Conservation (phyloP, 352 stramenopile species). For the Phytopythium aichiense region DNA sequence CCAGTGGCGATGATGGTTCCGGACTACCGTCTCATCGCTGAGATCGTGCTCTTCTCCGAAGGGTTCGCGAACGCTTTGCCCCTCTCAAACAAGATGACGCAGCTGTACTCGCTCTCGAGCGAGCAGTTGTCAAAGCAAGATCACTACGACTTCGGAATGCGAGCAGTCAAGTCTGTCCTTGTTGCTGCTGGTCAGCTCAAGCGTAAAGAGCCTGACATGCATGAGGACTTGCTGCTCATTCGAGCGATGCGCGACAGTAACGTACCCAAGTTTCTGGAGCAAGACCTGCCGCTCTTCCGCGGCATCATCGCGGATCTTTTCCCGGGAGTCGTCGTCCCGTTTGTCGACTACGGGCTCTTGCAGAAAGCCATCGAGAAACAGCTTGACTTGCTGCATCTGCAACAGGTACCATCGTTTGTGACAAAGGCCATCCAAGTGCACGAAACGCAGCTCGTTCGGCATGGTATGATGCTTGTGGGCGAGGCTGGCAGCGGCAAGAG, state of each 20-base stretch:
- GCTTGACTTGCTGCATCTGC: conserved; percentile 62
- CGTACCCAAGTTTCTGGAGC: conserved; percentile 94
- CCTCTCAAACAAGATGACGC: conserved; percentile 93
- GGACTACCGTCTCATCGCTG: conserved; percentile 92
- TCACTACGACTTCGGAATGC: conserved; percentile 95
- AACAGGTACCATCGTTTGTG: conserved; percentile 86
- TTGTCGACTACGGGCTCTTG: conserved; percentile 91
- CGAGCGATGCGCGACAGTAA: conserved; percentile 96
- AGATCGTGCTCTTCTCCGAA: conserved; percentile 94
- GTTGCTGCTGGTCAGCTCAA: conserved; percentile 93
- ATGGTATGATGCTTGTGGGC: conserved; percentile 95
- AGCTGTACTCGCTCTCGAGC: conserved; percentile 91
- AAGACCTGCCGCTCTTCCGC: conserved; percentile 92
- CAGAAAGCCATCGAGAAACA: conserved; percentile 88
- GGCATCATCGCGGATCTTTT: conserved; percentile 95
- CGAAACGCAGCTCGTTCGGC: conserved; percentile 88
- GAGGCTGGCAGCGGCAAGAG: conserved; percentile 89
- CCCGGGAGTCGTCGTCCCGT: conserved; percentile 91
- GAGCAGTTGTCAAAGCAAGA: conserved; percentile 94
- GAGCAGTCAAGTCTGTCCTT: conserved; percentile 92
- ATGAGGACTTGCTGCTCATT: conserved; percentile 94
- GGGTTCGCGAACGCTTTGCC: conserved; percentile 91
- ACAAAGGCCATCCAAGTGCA: conserved; percentile 88
- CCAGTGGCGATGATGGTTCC: conserved; percentile 95
- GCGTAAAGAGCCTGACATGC: conserved; percentile 91